Conservation (phyloP, 805 yeast species). For the Yarrowia osloensis region DNA sequence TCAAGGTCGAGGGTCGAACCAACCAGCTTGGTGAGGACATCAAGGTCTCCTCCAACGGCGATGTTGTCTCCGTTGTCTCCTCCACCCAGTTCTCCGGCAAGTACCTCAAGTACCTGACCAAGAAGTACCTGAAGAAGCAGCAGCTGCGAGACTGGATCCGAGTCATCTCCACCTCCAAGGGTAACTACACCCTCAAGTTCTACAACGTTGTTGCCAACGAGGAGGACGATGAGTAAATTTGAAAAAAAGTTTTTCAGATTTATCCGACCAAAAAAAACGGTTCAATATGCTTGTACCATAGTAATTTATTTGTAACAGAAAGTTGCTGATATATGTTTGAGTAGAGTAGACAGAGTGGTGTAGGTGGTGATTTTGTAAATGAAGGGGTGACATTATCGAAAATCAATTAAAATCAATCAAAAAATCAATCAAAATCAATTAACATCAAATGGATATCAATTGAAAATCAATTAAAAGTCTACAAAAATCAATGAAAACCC, state of each 20-base stretch:
- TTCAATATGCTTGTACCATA: slow-evolving; percentile 29
- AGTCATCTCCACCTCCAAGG: slow-evolving; percentile 86
- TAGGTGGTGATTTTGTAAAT: too few relatives aligned
- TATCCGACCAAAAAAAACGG: slow-evolving; percentile 28
- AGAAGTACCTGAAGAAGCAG: slow-evolving; percentile 93
- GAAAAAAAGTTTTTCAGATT: too few relatives aligned
- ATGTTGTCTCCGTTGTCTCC: slow-evolving; percentile 99
- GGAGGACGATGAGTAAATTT: slow-evolving; percentile 30
- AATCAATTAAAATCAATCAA: too few relatives aligned
- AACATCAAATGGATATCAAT: too few relatives aligned
- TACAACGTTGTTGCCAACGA: slow-evolving; percentile 31
- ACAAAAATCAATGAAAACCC: too few relatives aligned
- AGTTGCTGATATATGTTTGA: slow-evolving; percentile 19
- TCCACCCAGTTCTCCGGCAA: slow-evolving; percentile 99
- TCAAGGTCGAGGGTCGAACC: slow-evolving; percentile 95
- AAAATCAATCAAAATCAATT: too few relatives aligned
- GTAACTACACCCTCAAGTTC: slow-evolving; percentile 60
- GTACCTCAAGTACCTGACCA: slow-evolving; percentile 99
- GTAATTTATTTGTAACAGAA: slow-evolving; percentile 29
- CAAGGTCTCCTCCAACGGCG: slow-evolving; percentile 88
- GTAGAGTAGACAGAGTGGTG: too few relatives aligned
- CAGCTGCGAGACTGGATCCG: slow-evolving; percentile 65
- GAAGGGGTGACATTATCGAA: too few relatives aligned
- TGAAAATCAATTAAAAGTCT: too few relatives aligned
- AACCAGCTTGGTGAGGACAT: slow-evolving; percentile 97